Evolutionary conservation across 2,329 filamentous ascomycete species (phyloP).

Genomic region (Epichloe sp.): DNA sequence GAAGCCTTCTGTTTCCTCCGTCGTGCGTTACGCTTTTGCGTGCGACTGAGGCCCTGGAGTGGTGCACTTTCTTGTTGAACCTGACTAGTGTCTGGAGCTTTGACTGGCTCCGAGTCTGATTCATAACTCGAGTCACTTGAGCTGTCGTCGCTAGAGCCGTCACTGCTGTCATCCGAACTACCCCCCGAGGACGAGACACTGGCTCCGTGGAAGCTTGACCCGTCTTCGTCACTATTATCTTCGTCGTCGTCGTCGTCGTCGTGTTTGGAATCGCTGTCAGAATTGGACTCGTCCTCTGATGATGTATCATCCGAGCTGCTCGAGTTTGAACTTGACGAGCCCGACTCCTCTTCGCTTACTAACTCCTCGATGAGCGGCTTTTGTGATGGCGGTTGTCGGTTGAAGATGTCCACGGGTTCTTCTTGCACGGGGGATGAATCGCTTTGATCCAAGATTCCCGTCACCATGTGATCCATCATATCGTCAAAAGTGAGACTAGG

Average conservation of each 20-base stretch:
- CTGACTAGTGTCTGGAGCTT: neutral
- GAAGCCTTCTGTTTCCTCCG: slow-evolving; percentile 25
- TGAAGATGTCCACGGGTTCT: neutral
- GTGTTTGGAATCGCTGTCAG: neutral
- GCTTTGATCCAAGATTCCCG: slow-evolving; percentile 5
- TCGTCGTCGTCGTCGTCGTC: neutral
- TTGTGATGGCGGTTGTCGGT: slow-evolving; percentile 2
- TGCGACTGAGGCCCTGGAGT: slow-evolving; percentile 26
- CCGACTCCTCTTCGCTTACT: slow-evolving; percentile 1
- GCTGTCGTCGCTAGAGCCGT: slow-evolving; percentile 10
- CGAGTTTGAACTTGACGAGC: neutral
- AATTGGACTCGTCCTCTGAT: neutral
- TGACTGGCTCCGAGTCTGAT: slow-evolving; percentile 10
- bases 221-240: neutral
- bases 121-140: slow-evolving; percentile 11
- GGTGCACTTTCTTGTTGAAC: slow-evolving; percentile 7
- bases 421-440: neutral
- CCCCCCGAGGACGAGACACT: neutral
- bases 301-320: slow-evolving; percentile 8
- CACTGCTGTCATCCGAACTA: slow-evolving; percentile 1
- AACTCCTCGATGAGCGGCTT: slow-evolving; percentile 18
- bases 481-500: slow-evolving; percentile 20
- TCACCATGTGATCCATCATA: slow-evolving; percentile 18
- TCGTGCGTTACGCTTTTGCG: slow-evolving; percentile 39
- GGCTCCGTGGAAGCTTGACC: neutral